Base-by-base conservation (phyloP, 2,329 filamentous ascomycete species). In the Knufia fluminis region DNA sequence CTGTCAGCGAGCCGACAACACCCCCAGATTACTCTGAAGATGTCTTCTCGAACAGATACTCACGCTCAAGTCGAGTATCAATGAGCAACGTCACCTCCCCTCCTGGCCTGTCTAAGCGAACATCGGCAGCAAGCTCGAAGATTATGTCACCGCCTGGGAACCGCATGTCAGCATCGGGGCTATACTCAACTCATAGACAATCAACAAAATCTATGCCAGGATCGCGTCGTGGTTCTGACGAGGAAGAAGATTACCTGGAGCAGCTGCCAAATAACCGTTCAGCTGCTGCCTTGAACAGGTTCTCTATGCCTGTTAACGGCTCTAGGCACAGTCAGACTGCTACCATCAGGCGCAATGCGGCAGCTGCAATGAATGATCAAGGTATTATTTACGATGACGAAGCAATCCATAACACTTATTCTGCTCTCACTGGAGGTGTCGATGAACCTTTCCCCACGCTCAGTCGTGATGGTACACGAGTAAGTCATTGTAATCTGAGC, bases 1-100 rank as follows among this genome's bases (percentile, higher is more conserved):
- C 90, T 61, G 86, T 94, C 64, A 95, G 87, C 59, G 91, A 97
- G 69, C 92, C 92, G 14, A 96, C 92, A 1, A 98, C 92, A 19
- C 92, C 92, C 19, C 92, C 92, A 26, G 92, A 97, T 66, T 91
- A 92, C 66, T 83, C 82, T 59, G 88, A 94, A 57, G 80, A 79
- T 54, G 83, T 83, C 38, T 91, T 94, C 61, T 82, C 85, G 49
- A 82, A 81, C 61, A 81, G 85, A 57, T 86, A 92, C 63, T 88
- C 87, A 49, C 81, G 88, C 36, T 86, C 88, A 38, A 90, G 90
- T 64, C 80, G 90, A 54, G 91, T 94, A 71, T 94, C 91, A 48
- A 85, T 86, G 53, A 90, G 89, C 32, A 92, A 86, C 70, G 75
- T 96, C 61, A 84, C 85, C 39, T 91, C 88, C 31, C 85, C 88